phyloP scores from a whole-genome alignment of 495 filamentous ascomycete genomes.

The Penicillium maclennaniae region DNA sequence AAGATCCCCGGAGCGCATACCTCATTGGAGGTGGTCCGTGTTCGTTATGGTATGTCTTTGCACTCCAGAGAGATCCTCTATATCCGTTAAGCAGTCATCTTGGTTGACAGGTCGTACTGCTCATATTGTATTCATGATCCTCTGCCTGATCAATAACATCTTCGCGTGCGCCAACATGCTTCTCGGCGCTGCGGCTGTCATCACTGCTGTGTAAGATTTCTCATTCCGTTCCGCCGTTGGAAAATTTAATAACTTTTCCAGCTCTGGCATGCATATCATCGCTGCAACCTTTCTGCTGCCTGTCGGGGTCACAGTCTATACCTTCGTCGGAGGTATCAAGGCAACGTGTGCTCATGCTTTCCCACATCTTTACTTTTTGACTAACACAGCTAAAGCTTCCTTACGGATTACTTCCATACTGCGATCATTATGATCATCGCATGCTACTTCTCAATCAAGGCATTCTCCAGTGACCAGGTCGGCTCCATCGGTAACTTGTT shows the following conservation, averaged over 20 bases:
- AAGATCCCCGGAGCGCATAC: slow-evolving; percentile 46
- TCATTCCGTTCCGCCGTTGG: not conserved
- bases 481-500: slow-evolving; percentile 43
- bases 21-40: slow-evolving; percentile 38
- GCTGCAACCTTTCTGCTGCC: slow-evolving; percentile 43
- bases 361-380: not conserved
- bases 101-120: slow-evolving; percentile 20
- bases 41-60: slow-evolving; percentile 21
- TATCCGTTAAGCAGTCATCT: not conserved
- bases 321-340: slow-evolving; percentile 46
- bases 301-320: slow-evolving; percentile 42
- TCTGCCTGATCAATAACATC: slow-evolving; percentile 43
- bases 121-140: slow-evolving; percentile 42
- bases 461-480: slow-evolving; percentile 33
- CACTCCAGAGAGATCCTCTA: not conserved
- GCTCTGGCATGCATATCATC: slow-evolving; percentile 45
- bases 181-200: slow-evolving; percentile 37
- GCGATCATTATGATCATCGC: slow-evolving; percentile 46
- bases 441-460: slow-evolving; percentile 46
- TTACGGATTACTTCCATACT: slow-evolving; percentile 44
- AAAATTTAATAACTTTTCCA: slow-evolving; percentile 2
- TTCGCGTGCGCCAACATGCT: slow-evolving; percentile 45
- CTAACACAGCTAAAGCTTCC: slow-evolving; percentile 30
- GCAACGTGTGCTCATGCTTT: slow-evolving; percentile 32
- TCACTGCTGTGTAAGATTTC: slow-evolving; percentile 32